phyloP scores from a whole-genome alignment of 2,329 filamentous ascomycete species.

The Ophiostoma australiae region DNA sequence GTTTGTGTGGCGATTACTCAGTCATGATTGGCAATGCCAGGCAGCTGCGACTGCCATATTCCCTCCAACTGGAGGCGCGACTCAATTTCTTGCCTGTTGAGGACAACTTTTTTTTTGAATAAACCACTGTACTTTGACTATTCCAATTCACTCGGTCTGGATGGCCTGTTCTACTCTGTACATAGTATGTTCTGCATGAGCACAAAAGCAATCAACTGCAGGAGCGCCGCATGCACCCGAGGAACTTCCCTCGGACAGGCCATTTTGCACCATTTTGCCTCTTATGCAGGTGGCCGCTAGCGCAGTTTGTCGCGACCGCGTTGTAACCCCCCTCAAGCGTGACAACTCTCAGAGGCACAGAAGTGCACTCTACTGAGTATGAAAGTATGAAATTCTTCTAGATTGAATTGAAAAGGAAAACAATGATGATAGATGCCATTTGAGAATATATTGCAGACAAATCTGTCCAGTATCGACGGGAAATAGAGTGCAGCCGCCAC shows the following conservation, averaged over 20 bases:
- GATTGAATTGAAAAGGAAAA: neutral
- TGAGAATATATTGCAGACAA: neutral
- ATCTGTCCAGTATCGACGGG: neutral
- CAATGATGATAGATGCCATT: neutral
- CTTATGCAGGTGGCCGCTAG: constrained; percentile 18
- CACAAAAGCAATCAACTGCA: constrained; percentile 2
- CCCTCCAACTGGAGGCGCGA: neutral
- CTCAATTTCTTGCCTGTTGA: neutral
- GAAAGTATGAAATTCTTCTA: neutral
- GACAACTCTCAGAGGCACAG: neutral
- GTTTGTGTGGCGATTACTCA: neutral
- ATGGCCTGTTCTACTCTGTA: neutral
- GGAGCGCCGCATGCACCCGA: neutral
- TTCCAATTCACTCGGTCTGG: neutral
- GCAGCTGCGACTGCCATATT: neutral
- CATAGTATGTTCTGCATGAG: neutral
- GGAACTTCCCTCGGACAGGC: neutral
- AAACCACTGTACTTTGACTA: neutral
- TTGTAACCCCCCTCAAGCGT: constrained; percentile 19
- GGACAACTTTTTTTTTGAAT: neutral
- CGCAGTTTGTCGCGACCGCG: constrained; percentile 26
- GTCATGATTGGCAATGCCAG: neutral
- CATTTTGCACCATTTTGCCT: neutral
- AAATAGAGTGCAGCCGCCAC: neutral
- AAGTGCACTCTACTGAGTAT: neutral